These are phyloP conservation scores for Linnemannia hyalina DNA, from an alignment of 192 early-diverging fungal genomes.

Conservation along the genomic window DNA sequence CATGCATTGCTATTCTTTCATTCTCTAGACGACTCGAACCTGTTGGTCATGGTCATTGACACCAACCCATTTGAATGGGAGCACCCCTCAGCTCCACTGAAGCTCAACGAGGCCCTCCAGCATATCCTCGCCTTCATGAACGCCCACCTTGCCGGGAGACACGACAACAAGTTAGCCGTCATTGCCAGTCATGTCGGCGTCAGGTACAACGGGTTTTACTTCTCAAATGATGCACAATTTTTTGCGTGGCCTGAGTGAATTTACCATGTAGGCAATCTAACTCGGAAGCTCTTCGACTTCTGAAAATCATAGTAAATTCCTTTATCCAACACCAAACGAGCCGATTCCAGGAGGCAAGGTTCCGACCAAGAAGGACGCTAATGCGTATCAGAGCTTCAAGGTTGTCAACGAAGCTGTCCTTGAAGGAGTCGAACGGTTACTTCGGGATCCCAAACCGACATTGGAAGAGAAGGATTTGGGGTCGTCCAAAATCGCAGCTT, in stretches of 20 bases:
- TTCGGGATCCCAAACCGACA: slow-evolving; percentile 50
- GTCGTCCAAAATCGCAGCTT: slow-evolving; percentile 70
- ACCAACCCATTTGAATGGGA: slow-evolving; percentile 86
- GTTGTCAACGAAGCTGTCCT: slow-evolving; percentile 66
- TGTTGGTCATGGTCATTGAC: slow-evolving; percentile 88
- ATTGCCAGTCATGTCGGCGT: slow-evolving; percentile 78
- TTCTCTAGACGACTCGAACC: slow-evolving; percentile 74
- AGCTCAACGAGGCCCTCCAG: slow-evolving; percentile 77
- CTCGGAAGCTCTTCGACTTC: not conserved
- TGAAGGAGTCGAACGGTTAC: slow-evolving; percentile 48
- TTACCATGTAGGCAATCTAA: not conserved
- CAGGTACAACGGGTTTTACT: slow-evolving; percentile 54
- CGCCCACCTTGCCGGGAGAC: slow-evolving; percentile 90
- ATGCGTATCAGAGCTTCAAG: slow-evolving; percentile 70
- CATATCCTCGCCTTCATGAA: slow-evolving; percentile 92
- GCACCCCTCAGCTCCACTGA: slow-evolving; percentile 59
- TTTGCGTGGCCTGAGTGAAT: not conserved
- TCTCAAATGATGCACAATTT: not conserved
- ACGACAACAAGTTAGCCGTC: slow-evolving; percentile 90
- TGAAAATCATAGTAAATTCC: slow-evolving; percentile 60
- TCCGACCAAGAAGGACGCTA: slow-evolving; percentile 60
- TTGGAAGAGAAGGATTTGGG: slow-evolving; percentile 51
- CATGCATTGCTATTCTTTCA: not conserved
- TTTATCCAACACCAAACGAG: slow-evolving; percentile 64
- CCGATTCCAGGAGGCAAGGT: slow-evolving; percentile 25